These are phyloP conservation scores for Cutaneotrichosporon sp. DNA, from an alignment of 1,284 basidiomycete species.

Conservation along the genomic window DNA sequence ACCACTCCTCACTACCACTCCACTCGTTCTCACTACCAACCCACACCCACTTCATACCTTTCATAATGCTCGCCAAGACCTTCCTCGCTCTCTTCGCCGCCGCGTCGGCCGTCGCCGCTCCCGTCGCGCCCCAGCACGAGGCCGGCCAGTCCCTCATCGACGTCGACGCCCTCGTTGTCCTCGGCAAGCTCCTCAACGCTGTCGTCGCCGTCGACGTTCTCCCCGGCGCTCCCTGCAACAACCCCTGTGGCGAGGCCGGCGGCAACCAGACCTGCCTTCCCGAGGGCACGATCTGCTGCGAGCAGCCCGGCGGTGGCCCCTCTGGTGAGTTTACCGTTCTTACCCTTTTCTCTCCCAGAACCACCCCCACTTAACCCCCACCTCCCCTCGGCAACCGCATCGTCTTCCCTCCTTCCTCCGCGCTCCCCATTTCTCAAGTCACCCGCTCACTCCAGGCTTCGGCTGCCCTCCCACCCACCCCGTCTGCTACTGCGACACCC, in stretches of 20 bases:
- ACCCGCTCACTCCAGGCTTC: too few species aligned
- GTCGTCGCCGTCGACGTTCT: too few species aligned
- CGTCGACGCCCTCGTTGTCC: neutral
- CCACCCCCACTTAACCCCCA: neutral
- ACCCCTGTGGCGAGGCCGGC: neutral
- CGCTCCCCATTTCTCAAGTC: too few species aligned
- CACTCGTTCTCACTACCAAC: too few species aligned
- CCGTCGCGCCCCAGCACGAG: neutral
- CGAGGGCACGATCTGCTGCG: neutral
- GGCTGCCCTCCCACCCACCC: too few species aligned
- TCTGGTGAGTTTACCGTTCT: neutral
- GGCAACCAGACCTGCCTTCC: neutral
- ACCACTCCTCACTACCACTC: too few species aligned
- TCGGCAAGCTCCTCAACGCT: too few species aligned
- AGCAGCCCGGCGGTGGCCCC: too few species aligned
- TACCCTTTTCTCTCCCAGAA: neutral
- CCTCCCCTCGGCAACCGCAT: neutral
- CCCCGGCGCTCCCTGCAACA: neutral
- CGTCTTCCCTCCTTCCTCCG: neutral
- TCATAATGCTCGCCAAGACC: neutral
- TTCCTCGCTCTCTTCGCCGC: neutral
- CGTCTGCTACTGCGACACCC: too few species aligned
- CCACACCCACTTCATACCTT: neutral
- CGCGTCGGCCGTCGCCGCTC: neutral
- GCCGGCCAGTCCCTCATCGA: neutral